These are phyloP conservation scores for Aspergillus indologenus DNA, from an alignment of 495 filamentous ascomycete species.

Conservation along the genomic window DNA sequence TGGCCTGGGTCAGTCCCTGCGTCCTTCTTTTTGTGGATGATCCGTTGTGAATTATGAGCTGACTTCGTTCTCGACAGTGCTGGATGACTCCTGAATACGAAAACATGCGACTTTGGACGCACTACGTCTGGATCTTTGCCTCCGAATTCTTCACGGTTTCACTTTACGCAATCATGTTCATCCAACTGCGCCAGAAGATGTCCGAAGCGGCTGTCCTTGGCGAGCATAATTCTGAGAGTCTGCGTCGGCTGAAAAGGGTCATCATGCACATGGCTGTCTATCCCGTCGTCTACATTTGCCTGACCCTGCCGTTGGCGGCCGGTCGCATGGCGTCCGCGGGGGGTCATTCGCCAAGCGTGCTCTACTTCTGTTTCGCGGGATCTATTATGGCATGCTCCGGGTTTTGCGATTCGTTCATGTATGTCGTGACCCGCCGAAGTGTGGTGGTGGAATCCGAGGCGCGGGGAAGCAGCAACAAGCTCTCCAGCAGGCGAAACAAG, in stretches of 20 bases:
- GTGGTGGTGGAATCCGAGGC: slow-evolving; percentile 29
- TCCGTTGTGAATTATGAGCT: not conserved
- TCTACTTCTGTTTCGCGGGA: slow-evolving; percentile 61
- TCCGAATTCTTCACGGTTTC: slow-evolving; percentile 55
- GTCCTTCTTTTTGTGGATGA: no score
- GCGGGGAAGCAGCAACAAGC: slow-evolving; percentile 6
- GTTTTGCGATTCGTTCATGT: slow-evolving; percentile 64
- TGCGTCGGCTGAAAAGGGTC: slow-evolving; percentile 31
- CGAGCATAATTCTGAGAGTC: slow-evolving; percentile 21
- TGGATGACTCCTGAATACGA: slow-evolving; percentile 61
- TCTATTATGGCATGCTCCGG: slow-evolving; percentile 64
- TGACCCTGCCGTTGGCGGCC: slow-evolving; percentile 60
- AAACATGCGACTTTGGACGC: slow-evolving; percentile 57
- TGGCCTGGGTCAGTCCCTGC: slow-evolving; percentile 53
- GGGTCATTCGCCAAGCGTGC: slow-evolving; percentile 46
- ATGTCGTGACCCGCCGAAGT: slow-evolving; percentile 53
- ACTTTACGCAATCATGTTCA: slow-evolving; percentile 59
- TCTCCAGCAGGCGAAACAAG: slow-evolving; percentile 9
- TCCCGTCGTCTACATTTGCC: slow-evolving; percentile 61
- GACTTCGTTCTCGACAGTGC: slow-evolving; percentile 41
- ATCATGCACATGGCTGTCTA: slow-evolving; percentile 64
- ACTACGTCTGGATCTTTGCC: slow-evolving; percentile 72
- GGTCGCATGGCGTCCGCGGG: slow-evolving; percentile 60
- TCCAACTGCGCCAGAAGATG: slow-evolving; percentile 46
- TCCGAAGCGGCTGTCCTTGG: slow-evolving; percentile 29